Percentiles rank a stretch among this genome's conserved stretches.
Conservation (phyloP, 176 grass and related monocot species). For the Bolboschoenus planiculmis region DNA sequence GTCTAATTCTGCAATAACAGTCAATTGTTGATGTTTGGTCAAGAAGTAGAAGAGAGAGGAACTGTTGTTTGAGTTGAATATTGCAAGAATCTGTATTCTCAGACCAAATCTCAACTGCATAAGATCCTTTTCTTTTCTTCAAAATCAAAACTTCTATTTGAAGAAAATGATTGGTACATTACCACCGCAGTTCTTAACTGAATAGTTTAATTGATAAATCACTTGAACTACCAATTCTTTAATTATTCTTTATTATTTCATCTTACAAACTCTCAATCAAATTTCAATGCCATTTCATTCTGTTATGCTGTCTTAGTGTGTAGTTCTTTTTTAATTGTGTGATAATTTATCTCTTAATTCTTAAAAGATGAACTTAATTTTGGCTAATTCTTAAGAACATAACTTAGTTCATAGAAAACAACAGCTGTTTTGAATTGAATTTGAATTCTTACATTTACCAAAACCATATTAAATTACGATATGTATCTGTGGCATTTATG, state of each 20-base stretch:
- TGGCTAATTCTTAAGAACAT: not conserved
- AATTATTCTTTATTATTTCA: not conserved
- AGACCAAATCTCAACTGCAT: not conserved
- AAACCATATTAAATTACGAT: not conserved
- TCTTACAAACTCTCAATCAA: not conserved
- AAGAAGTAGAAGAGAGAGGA: not conserved
- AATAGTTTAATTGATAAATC: not conserved
- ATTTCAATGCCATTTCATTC: not conserved
- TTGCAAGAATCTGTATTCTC: not conserved
- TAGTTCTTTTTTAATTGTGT: not conserved
- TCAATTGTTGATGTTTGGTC: not conserved
- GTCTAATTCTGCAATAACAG: not conserved
- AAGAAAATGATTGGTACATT: slow-evolving; percentile 1
- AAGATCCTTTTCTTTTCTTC: slow-evolving; percentile 1
- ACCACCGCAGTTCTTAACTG: not conserved
- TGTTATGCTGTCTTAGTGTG: not conserved
- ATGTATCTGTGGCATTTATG: not conserved
- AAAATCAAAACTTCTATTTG: not conserved
- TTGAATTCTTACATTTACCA: not conserved
- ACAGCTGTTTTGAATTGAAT: not conserved
- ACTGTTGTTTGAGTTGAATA: not conserved
- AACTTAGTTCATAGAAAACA: not conserved
- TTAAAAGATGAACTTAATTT: not conserved
- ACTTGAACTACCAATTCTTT: not conserved
- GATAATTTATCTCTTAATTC: not conserved